A percentile compares a stretch with the other conserved stretches of the same genome.
Conservation (phyloP, 1,284 basidiomycete species). For the Phellopilus nigrolimitatus region DNA sequence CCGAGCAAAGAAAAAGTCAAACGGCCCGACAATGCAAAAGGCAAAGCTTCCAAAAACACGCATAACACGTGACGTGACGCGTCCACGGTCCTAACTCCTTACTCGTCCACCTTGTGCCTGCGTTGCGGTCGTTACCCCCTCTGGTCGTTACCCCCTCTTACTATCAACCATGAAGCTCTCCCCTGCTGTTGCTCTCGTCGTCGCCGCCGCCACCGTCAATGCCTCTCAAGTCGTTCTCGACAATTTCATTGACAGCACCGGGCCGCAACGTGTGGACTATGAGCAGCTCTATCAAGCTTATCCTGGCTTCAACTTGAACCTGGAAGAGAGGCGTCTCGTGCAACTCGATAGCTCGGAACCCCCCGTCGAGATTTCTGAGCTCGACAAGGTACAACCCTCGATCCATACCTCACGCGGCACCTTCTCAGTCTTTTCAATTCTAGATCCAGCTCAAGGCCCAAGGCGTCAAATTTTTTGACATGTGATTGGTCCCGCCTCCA, state of each 20-base stretch:
- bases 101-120: too few species aligned
- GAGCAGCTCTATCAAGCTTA: constrained; percentile 27
- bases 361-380: constrained; percentile 77
- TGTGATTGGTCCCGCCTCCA: constrained; percentile 47
- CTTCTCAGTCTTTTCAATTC: not conserved
- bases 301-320: constrained; percentile 53
- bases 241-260: not conserved
- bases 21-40: too few species aligned
- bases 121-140: too few species aligned
- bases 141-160: not conserved
- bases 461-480: constrained; percentile 80
- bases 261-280: constrained; percentile 5
- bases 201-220: constrained; percentile 10
- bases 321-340: constrained; percentile 68
- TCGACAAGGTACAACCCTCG: constrained; percentile 65
- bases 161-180: constrained; percentile 13
- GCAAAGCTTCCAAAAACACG: too few species aligned
- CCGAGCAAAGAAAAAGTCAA: not conserved
- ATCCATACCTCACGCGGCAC: not conserved
- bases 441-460: constrained; percentile 75
- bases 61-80: too few species aligned
- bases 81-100: too few species aligned
- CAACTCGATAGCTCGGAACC: constrained; percentile 60
- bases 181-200: constrained; percentile 5
- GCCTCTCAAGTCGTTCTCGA: constrained; percentile 23